These are phyloP conservation scores for Neophaeococcomyces mojaviensis DNA, from an alignment of 2,329 filamentous ascomycete genomes.

Conservation along the genomic window DNA sequence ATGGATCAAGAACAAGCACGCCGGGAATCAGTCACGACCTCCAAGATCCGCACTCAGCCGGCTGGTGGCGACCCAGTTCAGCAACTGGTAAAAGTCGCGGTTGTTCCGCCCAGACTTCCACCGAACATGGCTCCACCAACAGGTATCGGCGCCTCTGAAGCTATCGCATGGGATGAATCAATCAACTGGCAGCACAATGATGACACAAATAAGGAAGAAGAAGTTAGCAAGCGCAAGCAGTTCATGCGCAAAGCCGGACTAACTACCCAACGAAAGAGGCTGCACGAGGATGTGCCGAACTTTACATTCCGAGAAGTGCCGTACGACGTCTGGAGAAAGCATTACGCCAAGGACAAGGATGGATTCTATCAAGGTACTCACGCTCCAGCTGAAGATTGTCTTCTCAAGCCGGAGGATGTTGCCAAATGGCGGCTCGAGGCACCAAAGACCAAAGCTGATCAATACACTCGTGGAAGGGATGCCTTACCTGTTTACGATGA, in stretches of 20 bases:
- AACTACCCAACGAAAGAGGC: constrained; percentile 13
- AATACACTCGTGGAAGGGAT: constrained; percentile 16
- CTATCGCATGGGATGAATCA: constrained; percentile 12
- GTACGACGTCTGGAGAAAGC: constrained; percentile 19
- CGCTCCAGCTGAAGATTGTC: constrained; percentile 18
- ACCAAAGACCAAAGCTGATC: constrained; percentile 15
- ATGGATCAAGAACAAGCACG: background rate
- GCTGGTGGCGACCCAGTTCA: constrained; percentile 9
- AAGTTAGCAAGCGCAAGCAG: constrained; percentile 9
- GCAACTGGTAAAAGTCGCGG: constrained; percentile 17
- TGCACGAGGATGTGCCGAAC: constrained; percentile 11
- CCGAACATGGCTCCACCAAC: constrained; percentile 15
- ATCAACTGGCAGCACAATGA: constrained; percentile 17
- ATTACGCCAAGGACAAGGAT: constrained; percentile 20
- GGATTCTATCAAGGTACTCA: constrained; percentile 17
- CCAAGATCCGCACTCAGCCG: constrained; percentile 11
- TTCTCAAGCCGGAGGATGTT: constrained; percentile 19
- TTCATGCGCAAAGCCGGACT: constrained; percentile 15
- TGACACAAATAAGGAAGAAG: constrained; percentile 2
- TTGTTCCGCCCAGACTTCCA: constrained; percentile 15
- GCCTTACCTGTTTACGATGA: constrained; percentile 18
- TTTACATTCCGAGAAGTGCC: constrained; percentile 18
- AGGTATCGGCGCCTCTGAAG: constrained; percentile 10
- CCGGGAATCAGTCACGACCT: constrained; percentile 11
- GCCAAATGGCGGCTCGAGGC: constrained; percentile 18